A percentile compares a stretch with the other conserved stretches of the same genome.
phyloP scores from a whole-genome alignment of 2,329 filamentous ascomycete species.

The Talaromyces sp. region DNA sequence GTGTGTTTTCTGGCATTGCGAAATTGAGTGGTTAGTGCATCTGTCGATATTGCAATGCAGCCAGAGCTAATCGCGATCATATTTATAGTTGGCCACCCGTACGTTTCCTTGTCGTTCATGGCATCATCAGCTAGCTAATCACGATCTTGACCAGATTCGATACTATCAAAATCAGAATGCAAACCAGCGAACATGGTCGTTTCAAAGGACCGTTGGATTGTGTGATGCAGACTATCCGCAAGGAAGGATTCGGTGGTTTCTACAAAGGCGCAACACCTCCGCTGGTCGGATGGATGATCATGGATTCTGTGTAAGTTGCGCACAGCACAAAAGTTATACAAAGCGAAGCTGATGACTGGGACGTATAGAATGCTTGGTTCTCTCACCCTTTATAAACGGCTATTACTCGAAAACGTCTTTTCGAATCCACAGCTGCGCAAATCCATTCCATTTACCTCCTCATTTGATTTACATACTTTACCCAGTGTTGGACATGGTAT shows the following conservation, averaged over 20 bases:
- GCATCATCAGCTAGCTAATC: background rate
- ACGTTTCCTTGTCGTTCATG: conserved; percentile 26
- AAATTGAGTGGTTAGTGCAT: conserved; percentile 70
- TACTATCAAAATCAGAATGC: conserved; percentile 92
- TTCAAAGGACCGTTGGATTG: conserved; percentile 88
- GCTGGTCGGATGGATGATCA: conserved; percentile 96
- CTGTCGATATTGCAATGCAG: background rate
- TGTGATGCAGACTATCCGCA: conserved; percentile 74
- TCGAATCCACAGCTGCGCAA: conserved; percentile 46
- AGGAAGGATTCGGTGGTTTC: conserved; percentile 78
- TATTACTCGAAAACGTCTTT: conserved; percentile 79
- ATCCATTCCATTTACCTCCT: conserved; percentile 35
- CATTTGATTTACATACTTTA: conserved; percentile 49
- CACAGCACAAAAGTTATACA: background rate
- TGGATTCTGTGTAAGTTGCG: conserved; percentile 65
- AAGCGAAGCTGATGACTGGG: background rate
- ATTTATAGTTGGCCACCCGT: conserved; percentile 57
- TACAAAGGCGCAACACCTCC: conserved; percentile 96
- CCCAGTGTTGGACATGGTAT: conserved; percentile 79
- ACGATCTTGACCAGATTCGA: conserved; percentile 63
- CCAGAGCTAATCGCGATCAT: background rate
- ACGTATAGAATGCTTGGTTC: conserved; percentile 74
- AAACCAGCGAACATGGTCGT: conserved; percentile 72
- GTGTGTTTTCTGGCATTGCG: conserved; percentile 90
- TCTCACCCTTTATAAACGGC: conserved; percentile 79